Base-by-base conservation (phyloP, 2,329 filamentous ascomycete genomes). In the Paraphaeosphaeria minitans region DNA sequence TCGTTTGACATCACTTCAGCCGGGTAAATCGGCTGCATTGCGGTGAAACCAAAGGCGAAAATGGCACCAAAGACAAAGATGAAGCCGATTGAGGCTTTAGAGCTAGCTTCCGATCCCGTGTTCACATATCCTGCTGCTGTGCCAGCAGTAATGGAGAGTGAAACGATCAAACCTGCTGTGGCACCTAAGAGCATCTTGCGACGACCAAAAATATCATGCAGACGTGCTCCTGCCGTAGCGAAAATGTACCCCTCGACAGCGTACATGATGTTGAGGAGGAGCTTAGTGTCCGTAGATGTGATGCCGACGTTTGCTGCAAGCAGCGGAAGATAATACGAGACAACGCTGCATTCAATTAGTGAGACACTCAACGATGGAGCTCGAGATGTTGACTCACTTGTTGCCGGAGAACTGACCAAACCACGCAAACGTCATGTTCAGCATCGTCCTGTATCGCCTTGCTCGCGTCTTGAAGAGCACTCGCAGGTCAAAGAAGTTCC, bases 361-460 rank as follows among this genome's bases (percentile, higher is more conserved):
- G 39, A 19, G 37, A 21, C 19, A 19, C 13, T 3, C 9, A 49
- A 19, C 7, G 9, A 14, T 13, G 16, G 37, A 27, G 8, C 12
- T 21, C 3, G 5, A 13, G 22, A 22, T 3, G 5, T 42, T 33
- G 19, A 45, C 62, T 56, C 46, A 70, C 70, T 67, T 67, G 61
- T 76, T 77, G 2, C 75, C 75, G 14, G 65, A 70, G 63, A 72
- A 74, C 53, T 78, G 75, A 1, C 75, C 75, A 41, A 77, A 77
- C 62, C 71, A 76, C 9, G 71, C 71, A 65, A 78, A 75, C 4
- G 66, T 66, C 31, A 77, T 58, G 47, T 67, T 69, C 29, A 67
- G 24, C 66, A 67, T 69, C 12, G 59, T 62, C 19, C 65, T 51
- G 33, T 69, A 69, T 42, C 66, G 21, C 46, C 66, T 59, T 12